Percentiles rank a stretch among this genome's conserved stretches.
These are phyloP conservation scores for Trichoderma orchidacearum DNA, from an alignment of 495 filamentous ascomycete species.

Conservation along the genomic window DNA sequence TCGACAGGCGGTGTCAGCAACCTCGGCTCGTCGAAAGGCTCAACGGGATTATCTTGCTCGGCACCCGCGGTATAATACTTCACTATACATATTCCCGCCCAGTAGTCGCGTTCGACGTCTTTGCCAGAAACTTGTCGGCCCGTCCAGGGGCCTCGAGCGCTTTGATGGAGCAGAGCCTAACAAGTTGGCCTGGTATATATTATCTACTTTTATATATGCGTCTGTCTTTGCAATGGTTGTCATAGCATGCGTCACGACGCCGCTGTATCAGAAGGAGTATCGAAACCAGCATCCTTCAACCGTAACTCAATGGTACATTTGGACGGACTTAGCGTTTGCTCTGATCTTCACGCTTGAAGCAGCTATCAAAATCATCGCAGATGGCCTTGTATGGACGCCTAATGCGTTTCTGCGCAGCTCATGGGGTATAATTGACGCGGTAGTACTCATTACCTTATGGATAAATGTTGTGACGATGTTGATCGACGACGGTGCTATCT, in stretches of 20 bases:
- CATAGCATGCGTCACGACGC: constrained; percentile 87
- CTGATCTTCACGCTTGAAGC: constrained; percentile 79
- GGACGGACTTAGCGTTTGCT: constrained; percentile 82
- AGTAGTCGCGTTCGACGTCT: constrained; percentile 60
- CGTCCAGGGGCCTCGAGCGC: constrained; percentile 72
- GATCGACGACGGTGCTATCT: constrained; percentile 62
- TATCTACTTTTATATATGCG: constrained; percentile 87
- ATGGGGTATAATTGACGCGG: constrained; percentile 91
- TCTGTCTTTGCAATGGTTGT: constrained; percentile 95
- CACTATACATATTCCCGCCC: constrained; percentile 75
- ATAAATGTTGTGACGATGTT: constrained; percentile 81
- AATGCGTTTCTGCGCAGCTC: constrained; percentile 95
- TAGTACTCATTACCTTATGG: constrained; percentile 92
- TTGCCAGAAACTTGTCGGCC: constrained; percentile 86
- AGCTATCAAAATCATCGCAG: constrained; percentile 83
- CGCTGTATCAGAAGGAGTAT: constrained; percentile 80
- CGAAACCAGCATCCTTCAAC: constrained; percentile 41
- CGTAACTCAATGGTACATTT: constrained; percentile 79
- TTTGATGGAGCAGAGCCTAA: constrained; percentile 80
- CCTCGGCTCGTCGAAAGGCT: constrained; percentile 66
- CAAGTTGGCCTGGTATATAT: constrained; percentile 77
- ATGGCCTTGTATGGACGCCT: constrained; percentile 93
- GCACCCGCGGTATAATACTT: constrained; percentile 85
- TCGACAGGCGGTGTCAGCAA: constrained; percentile 72
- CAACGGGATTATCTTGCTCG: constrained; percentile 81